phyloP scores from a whole-genome alignment of 768 basidiomycete species.

The Trametopsis cervina region DNA sequence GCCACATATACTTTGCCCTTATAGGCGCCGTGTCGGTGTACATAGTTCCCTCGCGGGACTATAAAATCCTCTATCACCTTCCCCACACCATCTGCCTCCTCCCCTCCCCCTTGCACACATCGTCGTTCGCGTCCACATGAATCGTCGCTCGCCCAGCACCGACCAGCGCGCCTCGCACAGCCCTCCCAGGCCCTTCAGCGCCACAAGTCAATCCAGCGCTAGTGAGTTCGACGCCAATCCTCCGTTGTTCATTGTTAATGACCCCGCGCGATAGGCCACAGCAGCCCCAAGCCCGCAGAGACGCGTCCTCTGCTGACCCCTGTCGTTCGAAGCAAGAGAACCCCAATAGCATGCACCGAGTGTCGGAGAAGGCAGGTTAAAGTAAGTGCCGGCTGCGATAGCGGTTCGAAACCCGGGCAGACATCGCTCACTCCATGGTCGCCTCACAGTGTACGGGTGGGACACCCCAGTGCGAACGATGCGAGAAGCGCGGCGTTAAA shows the following conservation, averaged over 20 bases:
- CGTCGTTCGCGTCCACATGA: neutral
- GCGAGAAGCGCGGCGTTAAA: conserved; percentile 28
- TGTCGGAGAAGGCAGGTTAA: conserved; percentile 53
- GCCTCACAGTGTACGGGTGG: conserved; percentile 20
- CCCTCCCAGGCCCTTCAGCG: neutral
- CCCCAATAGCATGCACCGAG: conserved; percentile 44
- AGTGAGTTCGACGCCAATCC: conserved; percentile 2
- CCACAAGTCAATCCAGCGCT: conserved; percentile 3
- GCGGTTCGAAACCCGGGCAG: neutral
- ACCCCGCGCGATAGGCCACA: neutral
- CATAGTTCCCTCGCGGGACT: conserved; percentile 11
- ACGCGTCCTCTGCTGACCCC: conserved; percentile 15
- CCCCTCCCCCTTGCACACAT: conserved; percentile 8
- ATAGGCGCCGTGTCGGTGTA: conserved; percentile 11
- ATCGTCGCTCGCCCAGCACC: neutral
- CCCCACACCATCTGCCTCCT: conserved; percentile 8
- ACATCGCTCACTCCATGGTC: neutral
- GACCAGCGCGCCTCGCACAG: conserved; percentile 9
- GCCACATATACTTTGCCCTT: conserved; percentile 2
- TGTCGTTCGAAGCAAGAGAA: conserved; percentile 30
- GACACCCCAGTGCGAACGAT: conserved; percentile 32
- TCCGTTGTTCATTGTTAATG: neutral
- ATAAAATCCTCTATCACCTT: conserved; percentile 14
- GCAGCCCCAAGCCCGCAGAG: neutral
- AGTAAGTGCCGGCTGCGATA: conserved; percentile 25